Evolutionary conservation across 1,284 basidiomycete genomes (phyloP), one percentile per base, ranked within the genome.

Genomic region (Peniophora sp.): DNA sequence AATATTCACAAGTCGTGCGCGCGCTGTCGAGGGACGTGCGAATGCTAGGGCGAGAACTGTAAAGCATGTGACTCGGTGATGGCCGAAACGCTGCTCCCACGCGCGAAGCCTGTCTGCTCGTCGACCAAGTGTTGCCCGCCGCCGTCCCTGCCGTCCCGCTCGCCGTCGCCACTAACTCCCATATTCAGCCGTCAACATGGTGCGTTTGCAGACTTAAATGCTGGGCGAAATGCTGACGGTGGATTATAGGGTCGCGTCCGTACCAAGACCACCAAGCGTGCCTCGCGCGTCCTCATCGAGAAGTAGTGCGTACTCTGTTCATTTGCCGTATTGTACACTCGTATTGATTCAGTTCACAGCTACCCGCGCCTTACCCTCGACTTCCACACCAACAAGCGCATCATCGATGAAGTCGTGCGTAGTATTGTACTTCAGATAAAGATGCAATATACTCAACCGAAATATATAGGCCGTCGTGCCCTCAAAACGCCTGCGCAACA

Each of bases 201-300:
- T 81, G 59, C 35, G 69, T 60, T 44, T 45, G 25, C 35, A n/a
- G 45, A 20, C 12, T 25, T 23, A 24, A 39, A 46, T 11, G 5
- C 47, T 20, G 19, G 5, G 35, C 22, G 27, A 14, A 8, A 9
- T 34, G 17, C 48, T 52, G 11, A 55, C 8, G 32, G 23, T 19
- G 45, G 27, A 46, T 43, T 47, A n/a, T 73, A 97, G 96, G 97
- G 97, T 75, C 94, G 96, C 68, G 96, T 99, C 78, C 92, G 96
- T 69, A 99, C 96, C 66, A 99, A 99, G 81, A 99, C 96, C 62
- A 96, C 95, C 72, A 99, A 99, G 85, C 92, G 96, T 77, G 96
- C 96, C 68, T 96, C 95, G 63, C 89, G 96, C 62, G 93, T 97
- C 65, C 85, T 99, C 76, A 99, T 99, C 69, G 96, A 99, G 85